Percentiles rank a stretch among this genome's conserved stretches.
phyloP scores from a whole-genome alignment of 2,329 filamentous ascomycete genomes.

The Calonectria pteridis region DNA sequence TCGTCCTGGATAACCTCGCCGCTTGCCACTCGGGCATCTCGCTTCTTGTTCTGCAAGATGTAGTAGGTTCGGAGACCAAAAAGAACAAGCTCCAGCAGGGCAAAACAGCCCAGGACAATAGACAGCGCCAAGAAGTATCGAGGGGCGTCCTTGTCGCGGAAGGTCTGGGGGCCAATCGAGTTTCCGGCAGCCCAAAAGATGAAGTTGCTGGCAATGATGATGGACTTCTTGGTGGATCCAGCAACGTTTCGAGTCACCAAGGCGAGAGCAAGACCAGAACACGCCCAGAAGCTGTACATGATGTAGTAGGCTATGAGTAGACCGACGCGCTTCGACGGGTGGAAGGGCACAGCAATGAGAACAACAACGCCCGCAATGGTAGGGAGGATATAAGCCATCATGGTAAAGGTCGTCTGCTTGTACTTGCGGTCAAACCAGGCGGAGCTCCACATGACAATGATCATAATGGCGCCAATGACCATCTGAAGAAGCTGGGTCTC shows the following conservation, averaged over 20 bases:
- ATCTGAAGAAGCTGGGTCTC: conserved; percentile 81
- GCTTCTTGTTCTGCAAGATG: conserved; percentile 9
- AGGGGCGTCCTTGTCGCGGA: conserved; percentile 8
- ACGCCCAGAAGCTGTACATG: conserved; percentile 80
- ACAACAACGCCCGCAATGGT: conserved; percentile 78
- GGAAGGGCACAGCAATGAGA: conserved; percentile 76
- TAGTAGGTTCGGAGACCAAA: conserved; percentile 1
- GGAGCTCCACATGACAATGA: conserved; percentile 74
- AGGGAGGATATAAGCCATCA: conserved; percentile 70
- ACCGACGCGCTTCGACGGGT: conserved; percentile 70
- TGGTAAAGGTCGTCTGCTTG: conserved; percentile 74
- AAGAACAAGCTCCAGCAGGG: background rate
- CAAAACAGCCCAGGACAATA: conserved; percentile 6
- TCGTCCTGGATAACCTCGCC: conserved; percentile 12
- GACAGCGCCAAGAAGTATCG: conserved; percentile 14
- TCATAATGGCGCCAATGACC: conserved; percentile 80
- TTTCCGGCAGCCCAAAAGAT: conserved; percentile 22
- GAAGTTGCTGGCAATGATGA: conserved; percentile 13
- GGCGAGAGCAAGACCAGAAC: conserved; percentile 68
- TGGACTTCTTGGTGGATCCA: conserved; percentile 20
- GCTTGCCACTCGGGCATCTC: conserved; percentile 7
- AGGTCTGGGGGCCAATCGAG: conserved; percentile 12
- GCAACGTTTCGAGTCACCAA: conserved; percentile 35
- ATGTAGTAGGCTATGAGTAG: conserved; percentile 81
- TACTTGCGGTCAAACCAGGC: conserved; percentile 76